Conservation (phyloP, 1,284 basidiomycete genomes). For the Ustilago lituana region DNA sequence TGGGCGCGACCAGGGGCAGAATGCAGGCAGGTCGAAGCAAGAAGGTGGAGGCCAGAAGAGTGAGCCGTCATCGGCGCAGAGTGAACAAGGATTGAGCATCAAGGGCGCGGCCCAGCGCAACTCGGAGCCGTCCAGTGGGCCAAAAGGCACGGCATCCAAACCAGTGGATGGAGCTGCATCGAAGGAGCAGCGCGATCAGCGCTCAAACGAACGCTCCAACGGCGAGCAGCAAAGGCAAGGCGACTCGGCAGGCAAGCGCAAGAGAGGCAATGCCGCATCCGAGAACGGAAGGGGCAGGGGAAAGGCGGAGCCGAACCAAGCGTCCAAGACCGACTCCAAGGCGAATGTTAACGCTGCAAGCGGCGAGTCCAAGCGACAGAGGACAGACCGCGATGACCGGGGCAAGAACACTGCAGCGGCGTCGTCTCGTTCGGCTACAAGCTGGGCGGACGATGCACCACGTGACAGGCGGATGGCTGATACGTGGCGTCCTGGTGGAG, state of each 20-base stretch:
- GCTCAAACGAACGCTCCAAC: too few relatives aligned
- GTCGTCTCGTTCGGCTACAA: slow-evolving; percentile 3
- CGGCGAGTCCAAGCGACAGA: slow-evolving; percentile 21
- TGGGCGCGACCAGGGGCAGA: neutral
- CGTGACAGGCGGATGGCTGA: slow-evolving; percentile 21
- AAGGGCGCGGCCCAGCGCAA: slow-evolving; percentile 39
- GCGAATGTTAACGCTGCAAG: neutral
- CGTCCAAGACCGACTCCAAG: neutral
- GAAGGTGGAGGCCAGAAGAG: slow-evolving; percentile 6
- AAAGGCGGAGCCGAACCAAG: neutral
- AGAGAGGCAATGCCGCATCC: slow-evolving; percentile 14
- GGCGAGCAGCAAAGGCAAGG: slow-evolving; percentile 4
- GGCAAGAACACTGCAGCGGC: neutral
- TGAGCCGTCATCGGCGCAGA: neutral
- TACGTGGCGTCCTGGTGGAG: slow-evolving; percentile 29
- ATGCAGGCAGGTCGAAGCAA: neutral
- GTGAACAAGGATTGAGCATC: slow-evolving; percentile 36
- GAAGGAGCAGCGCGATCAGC: slow-evolving; percentile 1
- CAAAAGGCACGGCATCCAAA: neutral
- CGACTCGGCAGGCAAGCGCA: slow-evolving; percentile 20
- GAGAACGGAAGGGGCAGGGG: neutral
- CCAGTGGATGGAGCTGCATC: neutral
- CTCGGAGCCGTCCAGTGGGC: slow-evolving; percentile 2
- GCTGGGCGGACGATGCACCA: slow-evolving; percentile 26
- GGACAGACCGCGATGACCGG: slow-evolving; percentile 20